phyloP scores from a whole-genome alignment of 116 monocot genomes.

The Dioscorea cayenensis region DNA sequence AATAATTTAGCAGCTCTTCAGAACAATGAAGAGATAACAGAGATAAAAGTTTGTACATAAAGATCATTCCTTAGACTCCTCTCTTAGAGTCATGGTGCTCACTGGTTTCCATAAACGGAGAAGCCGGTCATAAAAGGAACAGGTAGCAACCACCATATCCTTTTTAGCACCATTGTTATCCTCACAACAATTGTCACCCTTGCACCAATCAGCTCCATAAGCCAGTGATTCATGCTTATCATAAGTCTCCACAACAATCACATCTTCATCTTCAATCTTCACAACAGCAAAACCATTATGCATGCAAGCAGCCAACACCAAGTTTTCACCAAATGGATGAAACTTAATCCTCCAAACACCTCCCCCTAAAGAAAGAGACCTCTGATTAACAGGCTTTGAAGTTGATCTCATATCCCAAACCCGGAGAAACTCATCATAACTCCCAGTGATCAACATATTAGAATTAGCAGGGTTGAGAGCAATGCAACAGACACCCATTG shows the following conservation, averaged over 20 bases:
- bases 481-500: slow-evolving; percentile 93
- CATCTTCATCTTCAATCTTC: slow-evolving; percentile 25
- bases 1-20: too few species aligned
- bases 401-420: slow-evolving; percentile 73
- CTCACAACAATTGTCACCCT: not conserved
- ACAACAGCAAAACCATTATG: slow-evolving; percentile 85
- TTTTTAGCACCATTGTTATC: slow-evolving; percentile 2
- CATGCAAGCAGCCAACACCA: slow-evolving; percentile 88
- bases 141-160: slow-evolving; percentile 57
- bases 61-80: not conserved
- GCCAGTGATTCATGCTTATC: slow-evolving; percentile 75
- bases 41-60: too few species aligned
- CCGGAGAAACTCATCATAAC: slow-evolving; percentile 85
- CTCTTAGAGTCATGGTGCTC: not conserved
- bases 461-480: slow-evolving; percentile 37
- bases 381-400: slow-evolving; percentile 42
- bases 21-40: too few species aligned
- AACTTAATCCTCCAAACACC: slow-evolving; percentile 93
- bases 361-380: slow-evolving; percentile 58
- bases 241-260: slow-evolving; percentile 51
- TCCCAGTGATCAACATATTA: slow-evolving; percentile 66
- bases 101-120: slow-evolving; percentile 62
- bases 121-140: slow-evolving; percentile 82
- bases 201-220: slow-evolving; percentile 92
- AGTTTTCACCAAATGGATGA: slow-evolving; percentile 39